Evolutionary conservation across 345 rosid genomes (phyloP), one percentile per base, ranked within the genome.

Genomic region (Gossypium longicalyx): DNA sequence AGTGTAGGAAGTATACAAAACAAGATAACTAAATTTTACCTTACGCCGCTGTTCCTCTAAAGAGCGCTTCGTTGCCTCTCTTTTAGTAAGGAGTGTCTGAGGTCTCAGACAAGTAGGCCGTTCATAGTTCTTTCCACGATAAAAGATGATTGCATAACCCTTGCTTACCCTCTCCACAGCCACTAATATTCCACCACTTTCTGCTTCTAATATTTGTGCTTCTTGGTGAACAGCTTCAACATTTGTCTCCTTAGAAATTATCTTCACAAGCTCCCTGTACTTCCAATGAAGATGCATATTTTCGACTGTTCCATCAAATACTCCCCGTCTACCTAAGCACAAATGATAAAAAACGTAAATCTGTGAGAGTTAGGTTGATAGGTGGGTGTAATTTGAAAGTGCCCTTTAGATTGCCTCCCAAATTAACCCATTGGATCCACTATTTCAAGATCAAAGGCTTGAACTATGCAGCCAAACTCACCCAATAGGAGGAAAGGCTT

Each of bases 221-320:
- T 84, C 93, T 77, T 85, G 84, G 73, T 84, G 61, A 80, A 81
- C 92, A 82, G 86, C 86, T 75, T 89, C 87, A 34, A 85, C 76
- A 79, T 80, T 84, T 76, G 61, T 82, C 80, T 89, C 91, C 73
- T 86, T 87, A 77, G 84, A 83, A 67, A 94, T 86, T 76, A 94
- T 78, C 86, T 92, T 94, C 82, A 94, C 94, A 75, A 94, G 95
- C 80, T 94, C 98, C 86, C 98, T 85, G 79, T 94, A 89, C 83
- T 94, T 94, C 98, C 98, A 92, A 77, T 94, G 98, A 76, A 94
- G 97, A 85, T 94, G 98, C 97, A 94, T 91, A 80, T 94, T 94
- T 85, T 94, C 97, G 73, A 94, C 77, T 67, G 97, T 92, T 81
- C 97, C 97, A 68, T 82, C 93, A 86, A 90, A 94, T 64, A 91